Evolutionary conservation across 1,284 basidiomycete species (phyloP), one percentile per base, ranked within the genome.

Genomic region (Leccinum cinnamomeum): DNA sequence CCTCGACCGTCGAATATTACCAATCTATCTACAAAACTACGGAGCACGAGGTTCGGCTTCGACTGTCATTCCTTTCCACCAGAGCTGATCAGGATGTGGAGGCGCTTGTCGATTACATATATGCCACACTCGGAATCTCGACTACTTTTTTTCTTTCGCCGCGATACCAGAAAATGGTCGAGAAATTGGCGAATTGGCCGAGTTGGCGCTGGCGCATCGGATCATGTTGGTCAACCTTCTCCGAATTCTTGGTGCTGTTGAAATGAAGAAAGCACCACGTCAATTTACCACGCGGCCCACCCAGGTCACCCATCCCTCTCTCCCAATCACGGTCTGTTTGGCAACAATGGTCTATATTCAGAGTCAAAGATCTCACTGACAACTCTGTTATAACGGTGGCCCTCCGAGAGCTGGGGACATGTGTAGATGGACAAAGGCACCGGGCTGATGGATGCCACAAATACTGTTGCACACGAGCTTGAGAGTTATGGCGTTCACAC

Each of bases 81-180:
- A 97, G 78, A 95, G 91, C 56, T 98, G 96, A 94, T 79, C 96
- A 98, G 77, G 97, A 99, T 71, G 93, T 97, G 50, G 96, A 99
- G 75, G 93, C 95, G 11, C 87, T 99, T 61, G 89, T 99, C 70
- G 96, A 98, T 23, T 99, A 99, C 79, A 97, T 99, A 77, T 99
- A 98, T 80, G 88, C 91, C 53, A 95, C 90, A 51, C 88, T 98
- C 87, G 12, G 35, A 37, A 37, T 37, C 35, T 37, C 35, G 35
- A 37, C 35, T 37, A 37, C 35, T 37, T 37, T 11, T 12, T 37
- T 98, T 97, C 97, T 48, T 99, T 99, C 78, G 97, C 97, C 61
- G 97, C 95, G 63, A 91, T 99, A 56, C 96, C 97, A 14, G 97
- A 98, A 79, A 98, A 98, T 72, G 97, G 97, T 54, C 92, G 97